Percentiles rank a stretch among this genome's conserved stretches.
Evolutionary conservation across 1,284 basidiomycete genomes (phyloP).

Genomic region (Salmacisia buchloeana): DNA sequence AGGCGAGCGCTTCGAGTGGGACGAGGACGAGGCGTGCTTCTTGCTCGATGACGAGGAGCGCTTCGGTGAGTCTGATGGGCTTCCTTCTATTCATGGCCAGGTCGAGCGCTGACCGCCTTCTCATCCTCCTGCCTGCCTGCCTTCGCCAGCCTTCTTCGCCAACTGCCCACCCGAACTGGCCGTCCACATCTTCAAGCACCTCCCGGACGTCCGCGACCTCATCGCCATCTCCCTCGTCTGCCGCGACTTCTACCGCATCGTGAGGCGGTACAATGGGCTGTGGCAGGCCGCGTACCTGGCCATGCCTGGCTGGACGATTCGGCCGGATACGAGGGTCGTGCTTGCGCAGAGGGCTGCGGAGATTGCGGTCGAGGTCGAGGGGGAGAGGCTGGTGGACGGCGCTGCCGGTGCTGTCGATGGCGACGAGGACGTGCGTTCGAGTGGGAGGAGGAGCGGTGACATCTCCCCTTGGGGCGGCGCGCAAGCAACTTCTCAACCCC

Average conservation of each 20-base stretch:
- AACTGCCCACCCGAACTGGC: constrained; percentile 27
- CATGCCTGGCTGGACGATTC: constrained; percentile 26
- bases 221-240: constrained; percentile 18
- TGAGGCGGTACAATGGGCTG: constrained; percentile 18
- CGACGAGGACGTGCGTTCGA: too few species aligned
- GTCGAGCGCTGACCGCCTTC: too few species aligned
- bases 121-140: neutral
- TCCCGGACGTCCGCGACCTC: constrained; percentile 20
- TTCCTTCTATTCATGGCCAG: too few species aligned
- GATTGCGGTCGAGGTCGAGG: neutral
- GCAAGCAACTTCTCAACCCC: too few species aligned
- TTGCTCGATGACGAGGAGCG: constrained; percentile 16
- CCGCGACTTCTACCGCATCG: constrained; percentile 21
- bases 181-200: constrained; percentile 21
- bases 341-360: constrained; percentile 20
- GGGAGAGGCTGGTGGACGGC: too few species aligned
- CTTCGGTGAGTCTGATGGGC: constrained; percentile 15
- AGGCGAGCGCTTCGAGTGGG: neutral
- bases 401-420: neutral
- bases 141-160: constrained; percentile 25
- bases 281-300: constrained; percentile 30
- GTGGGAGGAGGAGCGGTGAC: too few species aligned
- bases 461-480: too few species aligned
- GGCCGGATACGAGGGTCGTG: constrained; percentile 26
- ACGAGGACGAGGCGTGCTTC: constrained; percentile 16